These are phyloP conservation scores for Elsinoe fawcettii DNA, from an alignment of 2,329 filamentous ascomycete species.

Conservation along the genomic window DNA sequence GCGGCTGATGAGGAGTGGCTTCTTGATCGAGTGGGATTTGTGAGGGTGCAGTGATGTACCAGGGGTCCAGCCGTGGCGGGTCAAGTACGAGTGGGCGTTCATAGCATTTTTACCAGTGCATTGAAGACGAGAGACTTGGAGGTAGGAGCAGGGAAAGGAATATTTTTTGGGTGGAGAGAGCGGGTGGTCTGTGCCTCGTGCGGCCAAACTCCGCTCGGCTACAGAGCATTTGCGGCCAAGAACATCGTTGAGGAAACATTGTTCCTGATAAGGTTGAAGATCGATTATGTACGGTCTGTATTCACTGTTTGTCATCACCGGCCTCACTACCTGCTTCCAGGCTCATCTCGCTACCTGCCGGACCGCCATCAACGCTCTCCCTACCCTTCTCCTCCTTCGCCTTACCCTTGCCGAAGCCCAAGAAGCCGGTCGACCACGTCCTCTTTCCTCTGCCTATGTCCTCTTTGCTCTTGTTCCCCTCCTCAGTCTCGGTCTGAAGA, in stretches of 20 bases:
- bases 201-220: neutral
- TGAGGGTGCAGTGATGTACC: constrained; percentile 77
- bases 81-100: constrained; percentile 77
- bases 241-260: too few species aligned
- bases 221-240: neutral
- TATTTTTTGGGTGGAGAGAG: neutral
- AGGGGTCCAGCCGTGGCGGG: constrained; percentile 81
- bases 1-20: constrained; percentile 73
- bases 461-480: constrained; percentile 22
- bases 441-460: constrained; percentile 18
- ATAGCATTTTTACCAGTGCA: constrained; percentile 41
- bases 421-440: neutral
- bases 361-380: neutral
- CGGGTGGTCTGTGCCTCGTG: constrained; percentile 10
- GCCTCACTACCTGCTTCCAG: neutral
- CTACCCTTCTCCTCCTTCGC: constrained; percentile 1
- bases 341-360: neutral
- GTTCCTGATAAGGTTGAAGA: neutral
- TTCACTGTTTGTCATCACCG: neutral
- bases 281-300: neutral
- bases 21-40: constrained; percentile 68
- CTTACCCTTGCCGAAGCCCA: neutral
- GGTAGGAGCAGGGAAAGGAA: too few species aligned
- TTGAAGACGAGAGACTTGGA: too few species aligned
- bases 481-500: constrained; percentile 30